Percentiles rank a stretch among this genome's conserved stretches.
These are phyloP conservation scores for Lentinula edodes DNA, from an alignment of 768 basidiomycete genomes.

Conservation along the genomic window DNA sequence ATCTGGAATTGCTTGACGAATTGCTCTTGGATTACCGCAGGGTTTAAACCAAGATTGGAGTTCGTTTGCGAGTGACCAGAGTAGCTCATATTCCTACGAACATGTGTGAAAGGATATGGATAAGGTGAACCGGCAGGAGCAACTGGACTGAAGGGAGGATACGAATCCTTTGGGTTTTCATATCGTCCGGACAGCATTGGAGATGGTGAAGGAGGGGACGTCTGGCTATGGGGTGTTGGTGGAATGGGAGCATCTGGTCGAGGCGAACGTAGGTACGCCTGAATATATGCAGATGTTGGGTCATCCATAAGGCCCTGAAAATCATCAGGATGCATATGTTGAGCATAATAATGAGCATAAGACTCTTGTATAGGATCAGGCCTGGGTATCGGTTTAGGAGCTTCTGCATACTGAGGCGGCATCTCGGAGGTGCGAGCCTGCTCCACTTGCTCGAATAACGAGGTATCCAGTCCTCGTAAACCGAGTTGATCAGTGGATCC, in stretches of 20 bases:
- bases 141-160: conserved; percentile 45
- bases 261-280: conserved; percentile 48
- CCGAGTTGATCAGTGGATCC: conserved; percentile 60
- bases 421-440: conserved; percentile 18
- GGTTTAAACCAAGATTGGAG: conserved; percentile 34
- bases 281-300: conserved; percentile 52
- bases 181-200: conserved; percentile 53
- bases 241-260: conserved; percentile 76
- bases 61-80: conserved; percentile 16
- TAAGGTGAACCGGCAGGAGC: conserved; percentile 69
- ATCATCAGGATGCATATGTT: conserved; percentile 49
- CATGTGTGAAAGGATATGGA: conserved; percentile 72
- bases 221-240: conserved; percentile 73
- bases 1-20: conserved; percentile 74
- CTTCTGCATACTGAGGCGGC: conserved; percentile 24
- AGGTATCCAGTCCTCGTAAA: conserved; percentile 52
- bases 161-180: conserved; percentile 28
- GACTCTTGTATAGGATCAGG: conserved; percentile 17
- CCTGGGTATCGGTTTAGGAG: conserved; percentile 14
- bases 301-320: conserved; percentile 46
- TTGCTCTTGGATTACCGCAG: conserved; percentile 57
- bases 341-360: conserved; percentile 29
- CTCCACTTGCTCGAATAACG: conserved; percentile 42
- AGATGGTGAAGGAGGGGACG: conserved; percentile 68
- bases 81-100: conserved; percentile 48